Evolutionary conservation across 352 stramenopile genomes (phyloP).

Genomic region (Thalassiosira mediterranea): DNA sequence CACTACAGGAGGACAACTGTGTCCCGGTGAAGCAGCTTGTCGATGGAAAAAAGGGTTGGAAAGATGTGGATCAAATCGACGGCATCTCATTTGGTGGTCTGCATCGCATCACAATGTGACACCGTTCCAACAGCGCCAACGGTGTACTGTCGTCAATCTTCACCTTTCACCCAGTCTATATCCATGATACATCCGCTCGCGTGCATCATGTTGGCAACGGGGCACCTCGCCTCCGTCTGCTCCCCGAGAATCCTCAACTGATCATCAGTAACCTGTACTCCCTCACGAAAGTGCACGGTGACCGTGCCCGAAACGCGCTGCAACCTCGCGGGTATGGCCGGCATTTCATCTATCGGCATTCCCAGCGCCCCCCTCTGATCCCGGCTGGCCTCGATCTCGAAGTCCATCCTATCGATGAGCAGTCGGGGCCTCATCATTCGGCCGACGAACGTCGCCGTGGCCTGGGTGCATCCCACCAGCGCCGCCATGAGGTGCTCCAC

Average conservation of each 20-base stretch:
- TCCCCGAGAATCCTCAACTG: constrained; percentile 62
- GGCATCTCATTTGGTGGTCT: no score
- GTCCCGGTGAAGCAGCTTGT: no score
- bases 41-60: no score
- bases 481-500: constrained; percentile 77
- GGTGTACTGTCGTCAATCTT: neutral
- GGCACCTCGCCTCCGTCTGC: constrained; percentile 80
- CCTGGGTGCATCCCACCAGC: constrained; percentile 78
- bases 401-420: constrained; percentile 74
- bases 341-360: constrained; percentile 58
- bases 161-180: constrained; percentile 65
- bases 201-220: constrained; percentile 82
- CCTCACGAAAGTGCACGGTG: constrained; percentile 46
- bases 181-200: constrained; percentile 76
- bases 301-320: constrained; percentile 56
- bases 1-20: no score
- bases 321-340: constrained; percentile 53
- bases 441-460: constrained; percentile 77
- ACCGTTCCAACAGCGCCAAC: no score
- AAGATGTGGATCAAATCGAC: no score
- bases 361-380: constrained; percentile 73
- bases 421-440: constrained; percentile 67
- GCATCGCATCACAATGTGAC: no score
- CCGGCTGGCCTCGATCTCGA: constrained; percentile 61
- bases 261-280: constrained; percentile 25